These are phyloP conservation scores for Poterioochromonas sp. DNA, from an alignment of 352 stramenopile species.

Conservation along the genomic window DNA sequence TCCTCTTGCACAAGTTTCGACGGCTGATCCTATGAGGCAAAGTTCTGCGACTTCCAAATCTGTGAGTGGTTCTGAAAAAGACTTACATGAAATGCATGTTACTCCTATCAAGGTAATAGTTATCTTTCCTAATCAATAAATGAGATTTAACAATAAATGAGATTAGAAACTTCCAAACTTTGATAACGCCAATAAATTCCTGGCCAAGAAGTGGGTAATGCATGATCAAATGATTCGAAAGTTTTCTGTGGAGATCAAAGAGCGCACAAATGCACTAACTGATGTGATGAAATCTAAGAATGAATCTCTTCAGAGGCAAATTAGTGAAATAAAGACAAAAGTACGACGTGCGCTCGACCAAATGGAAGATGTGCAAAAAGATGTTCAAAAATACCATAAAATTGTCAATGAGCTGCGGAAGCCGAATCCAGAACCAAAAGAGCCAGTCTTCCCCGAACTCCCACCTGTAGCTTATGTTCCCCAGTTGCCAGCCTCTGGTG, in stretches of 20 bases:
- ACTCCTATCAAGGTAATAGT: no score
- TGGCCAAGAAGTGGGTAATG: neutral
- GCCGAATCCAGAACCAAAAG: neutral
- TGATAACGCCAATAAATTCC: neutral
- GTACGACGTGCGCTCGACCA: no score
- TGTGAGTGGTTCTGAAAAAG: no score
- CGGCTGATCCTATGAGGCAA: no score
- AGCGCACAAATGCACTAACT: neutral
- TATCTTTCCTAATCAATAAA: no score
- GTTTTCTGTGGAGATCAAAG: neutral
- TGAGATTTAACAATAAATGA: no score
- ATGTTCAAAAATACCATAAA: neutral
- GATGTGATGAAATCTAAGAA: slow-evolving; percentile 16
- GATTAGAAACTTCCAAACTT: slow-evolving; percentile 34
- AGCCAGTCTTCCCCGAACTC: slow-evolving; percentile 11
- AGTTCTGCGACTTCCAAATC: no score
- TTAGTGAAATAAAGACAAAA: no score
- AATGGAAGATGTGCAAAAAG: neutral
- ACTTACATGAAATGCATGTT: no score
- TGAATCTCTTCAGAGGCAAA: neutral
- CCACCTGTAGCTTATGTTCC: slow-evolving; percentile 12
- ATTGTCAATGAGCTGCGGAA: neutral
- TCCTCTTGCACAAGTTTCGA: no score
- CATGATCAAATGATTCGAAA: neutral
- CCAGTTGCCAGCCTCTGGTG: neutral